phyloP scores from a whole-genome alignment of 2,329 filamentous ascomycete genomes.

The Ceratocystis eucalypticola region DNA sequence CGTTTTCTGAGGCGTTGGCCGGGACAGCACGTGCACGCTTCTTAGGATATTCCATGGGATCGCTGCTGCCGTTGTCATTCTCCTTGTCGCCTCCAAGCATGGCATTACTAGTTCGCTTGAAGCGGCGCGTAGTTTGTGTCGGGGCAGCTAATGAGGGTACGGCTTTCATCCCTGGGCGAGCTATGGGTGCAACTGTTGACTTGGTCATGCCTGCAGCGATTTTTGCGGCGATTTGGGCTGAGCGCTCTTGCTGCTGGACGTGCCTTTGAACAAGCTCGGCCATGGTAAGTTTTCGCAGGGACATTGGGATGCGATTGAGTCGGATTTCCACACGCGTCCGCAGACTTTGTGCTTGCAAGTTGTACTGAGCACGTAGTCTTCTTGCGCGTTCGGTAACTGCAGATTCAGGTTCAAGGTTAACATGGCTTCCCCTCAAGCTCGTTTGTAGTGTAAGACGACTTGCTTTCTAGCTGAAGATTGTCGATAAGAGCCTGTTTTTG shows the following conservation, averaged over 20 bases:
- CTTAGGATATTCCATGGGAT: conserved; percentile 50
- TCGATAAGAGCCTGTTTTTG: conserved; percentile 83
- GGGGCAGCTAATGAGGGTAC: conserved; percentile 13
- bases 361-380: conserved; percentile 78
- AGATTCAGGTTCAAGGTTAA: not conserved
- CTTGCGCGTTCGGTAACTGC: conserved; percentile 76
- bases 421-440: conserved; percentile 1
- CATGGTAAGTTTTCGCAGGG: conserved; percentile 68
- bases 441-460: conserved; percentile 24
- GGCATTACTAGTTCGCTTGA: conserved; percentile 40
- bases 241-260: conserved; percentile 31
- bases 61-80: conserved; percentile 39
- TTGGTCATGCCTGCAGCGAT: conserved; percentile 25
- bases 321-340: conserved; percentile 80
- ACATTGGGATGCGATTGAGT: conserved; percentile 77
- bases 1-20: conserved; percentile 31
- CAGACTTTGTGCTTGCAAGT: conserved; percentile 72
- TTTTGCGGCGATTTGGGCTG: conserved; percentile 18
- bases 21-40: conserved; percentile 41
- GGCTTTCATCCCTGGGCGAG: conserved; percentile 20
- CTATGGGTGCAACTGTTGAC: conserved; percentile 23
- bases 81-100: conserved; percentile 58
- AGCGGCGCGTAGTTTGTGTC: conserved; percentile 15
- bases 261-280: conserved; percentile 54
- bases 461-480: conserved; percentile 80